Conservation (phyloP, 257 asterid genomes). For the Prunella vulgaris region DNA sequence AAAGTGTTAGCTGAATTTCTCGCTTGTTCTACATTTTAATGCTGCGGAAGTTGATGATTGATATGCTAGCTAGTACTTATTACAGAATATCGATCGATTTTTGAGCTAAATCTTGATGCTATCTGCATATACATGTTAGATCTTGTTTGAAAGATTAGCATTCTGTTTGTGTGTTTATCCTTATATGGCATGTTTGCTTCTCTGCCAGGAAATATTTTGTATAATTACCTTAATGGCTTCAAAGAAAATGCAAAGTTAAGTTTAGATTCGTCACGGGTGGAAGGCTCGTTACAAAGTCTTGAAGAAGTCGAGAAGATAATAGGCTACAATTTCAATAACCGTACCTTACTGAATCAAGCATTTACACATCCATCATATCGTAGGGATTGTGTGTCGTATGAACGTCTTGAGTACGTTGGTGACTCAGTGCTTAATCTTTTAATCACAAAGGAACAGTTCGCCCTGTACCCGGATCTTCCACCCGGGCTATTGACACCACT, state of each 20-base stretch:
- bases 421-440: constrained; percentile 70
- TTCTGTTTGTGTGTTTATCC: not conserved
- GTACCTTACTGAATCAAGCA: constrained; percentile 51
- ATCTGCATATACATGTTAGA: not conserved
- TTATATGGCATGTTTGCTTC: constrained; percentile 1
- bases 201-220: constrained; percentile 48
- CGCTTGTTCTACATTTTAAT: not conserved
- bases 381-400: constrained; percentile 49
- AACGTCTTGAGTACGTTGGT: constrained; percentile 74
- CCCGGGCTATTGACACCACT: constrained; percentile 75
- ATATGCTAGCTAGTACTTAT: not conserved
- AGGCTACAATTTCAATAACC: constrained; percentile 59
- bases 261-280: constrained; percentile 22
- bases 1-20: not conserved
- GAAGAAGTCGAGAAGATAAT: constrained; percentile 62
- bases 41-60: not conserved
- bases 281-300: constrained; percentile 28
- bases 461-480: constrained; percentile 54
- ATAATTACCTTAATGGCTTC: constrained; percentile 34
- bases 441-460: constrained; percentile 60
- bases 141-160: not conserved
- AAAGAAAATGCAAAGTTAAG: constrained; percentile 20
- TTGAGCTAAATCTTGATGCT: not conserved
- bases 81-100: not conserved
- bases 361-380: constrained; percentile 65